These are phyloP conservation scores for Physaria fendleri DNA, from an alignment of 345 rosid species.

Conservation along the genomic window DNA sequence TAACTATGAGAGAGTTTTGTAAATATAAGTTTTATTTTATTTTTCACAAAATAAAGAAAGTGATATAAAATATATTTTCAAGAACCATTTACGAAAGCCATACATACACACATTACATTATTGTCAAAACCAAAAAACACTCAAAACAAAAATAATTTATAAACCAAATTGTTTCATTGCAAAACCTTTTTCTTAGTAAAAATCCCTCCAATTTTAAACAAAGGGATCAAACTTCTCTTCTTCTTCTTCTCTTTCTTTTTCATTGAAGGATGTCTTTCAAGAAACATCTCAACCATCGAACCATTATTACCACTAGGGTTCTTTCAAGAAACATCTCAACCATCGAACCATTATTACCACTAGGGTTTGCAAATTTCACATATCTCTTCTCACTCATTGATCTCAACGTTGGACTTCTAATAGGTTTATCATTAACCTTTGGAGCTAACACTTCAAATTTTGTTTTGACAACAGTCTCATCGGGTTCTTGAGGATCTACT, in stretches of 20 bases:
- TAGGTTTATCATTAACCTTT: slow-evolving; percentile 1
- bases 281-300: slow-evolving; percentile 30
- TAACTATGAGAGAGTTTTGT: no score
- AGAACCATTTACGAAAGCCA: background rate
- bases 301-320: no score
- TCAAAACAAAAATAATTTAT: background rate
- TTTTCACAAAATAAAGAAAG: background rate
- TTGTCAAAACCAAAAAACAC: background rate
- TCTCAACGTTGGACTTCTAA: slow-evolving; percentile 19
- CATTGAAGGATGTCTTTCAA: slow-evolving; percentile 67
- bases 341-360: slow-evolving; percentile 26
- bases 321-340: slow-evolving; percentile 45
- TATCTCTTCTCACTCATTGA: slow-evolving; percentile 49
- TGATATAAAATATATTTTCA: background rate
- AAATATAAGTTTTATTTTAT: background rate
- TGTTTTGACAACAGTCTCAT: slow-evolving; percentile 23
- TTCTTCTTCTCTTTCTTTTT: slow-evolving; percentile 24
- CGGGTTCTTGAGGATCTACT: slow-evolving; percentile 18
- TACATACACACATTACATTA: slow-evolving; percentile 8
- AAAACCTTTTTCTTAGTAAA: slow-evolving; percentile 53
- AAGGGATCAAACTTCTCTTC: slow-evolving; percentile 52
- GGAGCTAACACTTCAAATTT: slow-evolving; percentile 37
- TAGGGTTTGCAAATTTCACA: slow-evolving; percentile 56
- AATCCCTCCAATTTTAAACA: slow-evolving; percentile 59
- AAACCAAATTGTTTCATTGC: slow-evolving; percentile 18